Percentiles rank a stretch among this genome's conserved stretches.
phyloP scores from a whole-genome alignment of 2,329 filamentous ascomycete species.

The Exophiala bonariae region DNA sequence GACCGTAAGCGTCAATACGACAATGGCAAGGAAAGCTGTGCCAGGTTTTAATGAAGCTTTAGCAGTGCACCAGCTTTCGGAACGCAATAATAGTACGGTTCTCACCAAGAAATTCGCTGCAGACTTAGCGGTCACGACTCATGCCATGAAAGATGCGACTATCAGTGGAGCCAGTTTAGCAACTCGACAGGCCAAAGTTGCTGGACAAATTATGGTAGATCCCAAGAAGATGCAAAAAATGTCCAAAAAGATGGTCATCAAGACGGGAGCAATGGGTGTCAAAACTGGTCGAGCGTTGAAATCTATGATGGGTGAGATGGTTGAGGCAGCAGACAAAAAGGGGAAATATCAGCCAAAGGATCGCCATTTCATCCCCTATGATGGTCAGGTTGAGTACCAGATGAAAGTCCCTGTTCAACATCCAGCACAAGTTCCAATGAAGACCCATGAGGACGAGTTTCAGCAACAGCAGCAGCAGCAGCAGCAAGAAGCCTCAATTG shows the following conservation, averaged over 20 bases:
- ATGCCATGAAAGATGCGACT: constrained; percentile 9
- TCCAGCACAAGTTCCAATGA: too few species aligned
- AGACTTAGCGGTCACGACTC: constrained; percentile 8
- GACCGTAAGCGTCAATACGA: neutral
- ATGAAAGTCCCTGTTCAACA: too few species aligned
- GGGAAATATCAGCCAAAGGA: constrained; percentile 6
- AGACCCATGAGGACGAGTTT: too few species aligned
- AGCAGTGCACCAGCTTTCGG: constrained; percentile 1
- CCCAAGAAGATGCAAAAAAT: constrained; percentile 9
- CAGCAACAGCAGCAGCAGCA: too few species aligned
- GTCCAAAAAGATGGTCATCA: constrained; percentile 8
- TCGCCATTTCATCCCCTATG: neutral
- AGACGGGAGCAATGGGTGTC: constrained; percentile 6
- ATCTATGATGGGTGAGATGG: constrained; percentile 10
- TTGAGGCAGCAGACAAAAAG: constrained; percentile 11
- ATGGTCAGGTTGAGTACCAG: neutral
- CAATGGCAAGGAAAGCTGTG: neutral
- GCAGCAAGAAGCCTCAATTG: too few species aligned
- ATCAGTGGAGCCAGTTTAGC: constrained; percentile 6
- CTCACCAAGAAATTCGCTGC: constrained; percentile 8
- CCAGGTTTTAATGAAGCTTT: neutral
- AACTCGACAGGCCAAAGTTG: constrained; percentile 7
- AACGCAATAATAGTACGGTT: constrained; percentile 3
- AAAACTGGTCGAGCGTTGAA: constrained; percentile 10
- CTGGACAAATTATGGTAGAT: constrained; percentile 8